These are phyloP conservation scores for Dictyostelium purpureum DNA, from an alignment of 78 protist species.

Conservation along the genomic window DNA sequence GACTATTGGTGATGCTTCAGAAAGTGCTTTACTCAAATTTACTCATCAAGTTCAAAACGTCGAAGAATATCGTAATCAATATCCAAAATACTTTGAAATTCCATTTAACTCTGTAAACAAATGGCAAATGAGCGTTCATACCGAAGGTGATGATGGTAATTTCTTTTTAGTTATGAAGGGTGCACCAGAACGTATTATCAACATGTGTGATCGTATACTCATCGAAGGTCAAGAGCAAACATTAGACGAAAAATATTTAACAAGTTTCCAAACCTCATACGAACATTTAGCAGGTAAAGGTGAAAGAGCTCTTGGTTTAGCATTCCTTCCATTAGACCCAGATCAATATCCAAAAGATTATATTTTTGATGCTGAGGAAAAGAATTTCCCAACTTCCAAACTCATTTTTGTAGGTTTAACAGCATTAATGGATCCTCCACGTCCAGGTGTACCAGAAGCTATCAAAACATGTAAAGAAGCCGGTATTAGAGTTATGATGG, in stretches of 20 bases:
- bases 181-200: constrained; percentile 82
- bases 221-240: constrained; percentile 55
- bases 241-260: not conserved
- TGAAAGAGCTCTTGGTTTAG: constrained; percentile 84
- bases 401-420: constrained; percentile 93
- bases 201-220: constrained; percentile 67
- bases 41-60: constrained; percentile 43
- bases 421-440: constrained; percentile 98
- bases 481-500: constrained; percentile 96
- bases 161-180: constrained; percentile 69
- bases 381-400: constrained; percentile 70
- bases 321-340: constrained; percentile 30
- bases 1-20: constrained; percentile 94
- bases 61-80: constrained; percentile 26
- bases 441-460: constrained; percentile 83
- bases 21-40: constrained; percentile 90
- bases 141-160: not conserved
- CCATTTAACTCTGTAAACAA: constrained; percentile 98
- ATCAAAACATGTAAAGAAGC: constrained; percentile 78
- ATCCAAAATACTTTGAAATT: constrained; percentile 84
- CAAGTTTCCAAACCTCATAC: constrained; percentile 33
- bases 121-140: constrained; percentile 86
- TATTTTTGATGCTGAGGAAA: constrained; percentile 20
- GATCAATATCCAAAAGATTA: constrained; percentile 18
- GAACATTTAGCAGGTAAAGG: constrained; percentile 83